Base-by-base conservation (phyloP, 2,329 filamentous ascomycete genomes). In the Fusarium napiforme region DNA sequence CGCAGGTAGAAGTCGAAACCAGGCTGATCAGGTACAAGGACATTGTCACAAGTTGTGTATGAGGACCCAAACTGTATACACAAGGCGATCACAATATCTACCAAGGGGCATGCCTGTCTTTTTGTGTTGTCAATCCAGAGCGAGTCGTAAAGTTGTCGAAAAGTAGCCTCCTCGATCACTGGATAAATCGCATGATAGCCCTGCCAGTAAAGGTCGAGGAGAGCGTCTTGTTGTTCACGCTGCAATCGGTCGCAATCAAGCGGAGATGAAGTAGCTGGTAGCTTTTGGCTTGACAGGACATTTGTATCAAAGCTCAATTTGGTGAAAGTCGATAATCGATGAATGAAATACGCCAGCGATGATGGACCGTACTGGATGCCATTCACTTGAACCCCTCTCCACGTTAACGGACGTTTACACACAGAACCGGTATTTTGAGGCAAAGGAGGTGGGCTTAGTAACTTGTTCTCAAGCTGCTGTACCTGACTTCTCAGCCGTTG, bases 31-130 rank as follows among this genome's bases (percentile, higher is more conserved):
- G 82, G 77, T 64, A 85, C 83, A 30, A 80, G 43, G 14, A 57
- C n/a, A 21, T 26, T 32, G 7, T 59, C 66, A 5, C 62, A 57
- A 9, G 77, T 69, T 37, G 76, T 72, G 39, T 80, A 75, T 0
- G 77, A 71, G 5, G 79, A 78, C 39, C 83, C 82, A 40, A 85
- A 84, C 72, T 88, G 87, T 78, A 89, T 87, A 60, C 84, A 86
- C 11, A 89, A 64, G 0, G 87, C 87, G 19, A 89, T 74, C 23
- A 88, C 78, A 32, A 88, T 87, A 58, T 89, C 87, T 4, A 87
- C 85, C 6, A 89, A 76, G 1, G 87, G 83, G 1, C 86, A 88
- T 2, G 84, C 79, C 53, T 82, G 82, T 19, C 87, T 82, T 11
- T 60, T 64, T 2, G 50, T 36, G 16, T 60, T 32, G 11, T 26